Percentiles rank a stretch among this genome's conserved stretches.
phyloP scores from a whole-genome alignment of 176 grass and related monocot genomes.

The Lolium rigidum region DNA sequence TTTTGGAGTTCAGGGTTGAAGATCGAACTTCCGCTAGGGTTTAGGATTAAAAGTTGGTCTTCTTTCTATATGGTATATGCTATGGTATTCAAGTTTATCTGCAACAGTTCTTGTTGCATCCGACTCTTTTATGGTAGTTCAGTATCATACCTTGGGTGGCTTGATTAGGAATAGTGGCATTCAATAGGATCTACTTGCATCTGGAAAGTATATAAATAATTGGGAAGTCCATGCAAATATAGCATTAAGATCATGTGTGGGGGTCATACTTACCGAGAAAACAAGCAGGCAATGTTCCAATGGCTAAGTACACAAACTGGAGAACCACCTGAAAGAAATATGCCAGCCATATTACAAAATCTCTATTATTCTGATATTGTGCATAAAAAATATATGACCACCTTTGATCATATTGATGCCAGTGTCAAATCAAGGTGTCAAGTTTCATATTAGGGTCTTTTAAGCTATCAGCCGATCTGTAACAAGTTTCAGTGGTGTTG shows the following conservation, averaged over 20 bases:
- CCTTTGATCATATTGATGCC: background rate
- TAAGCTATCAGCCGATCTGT: conserved; percentile 1
- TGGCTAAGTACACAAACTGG: conserved; percentile 55
- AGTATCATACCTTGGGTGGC: conserved; percentile 13
- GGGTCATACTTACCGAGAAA: conserved; percentile 48
- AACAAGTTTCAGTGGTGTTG: background rate
- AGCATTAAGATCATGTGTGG: conserved; percentile 3
- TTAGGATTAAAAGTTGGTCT: background rate
- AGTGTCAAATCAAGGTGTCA: background rate
- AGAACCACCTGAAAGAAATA: conserved; percentile 52
- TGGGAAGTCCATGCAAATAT: background rate
- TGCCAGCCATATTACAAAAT: background rate
- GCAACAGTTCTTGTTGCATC: background rate
- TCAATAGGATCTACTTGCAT: background rate
- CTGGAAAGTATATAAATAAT: background rate
- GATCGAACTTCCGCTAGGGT: too few species aligned
- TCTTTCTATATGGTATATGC: background rate
- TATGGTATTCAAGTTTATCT: conserved; percentile 4
- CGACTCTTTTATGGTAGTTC: background rate
- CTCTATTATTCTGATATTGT: background rate
- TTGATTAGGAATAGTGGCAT: background rate
- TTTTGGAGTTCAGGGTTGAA: too few species aligned
- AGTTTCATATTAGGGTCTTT: background rate
- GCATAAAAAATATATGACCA: background rate
- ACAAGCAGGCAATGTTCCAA: conserved; percentile 40